Evolutionary conservation across 441 rosid genomes (phyloP).

Genomic region (Arabidopsis lyrata): DNA sequence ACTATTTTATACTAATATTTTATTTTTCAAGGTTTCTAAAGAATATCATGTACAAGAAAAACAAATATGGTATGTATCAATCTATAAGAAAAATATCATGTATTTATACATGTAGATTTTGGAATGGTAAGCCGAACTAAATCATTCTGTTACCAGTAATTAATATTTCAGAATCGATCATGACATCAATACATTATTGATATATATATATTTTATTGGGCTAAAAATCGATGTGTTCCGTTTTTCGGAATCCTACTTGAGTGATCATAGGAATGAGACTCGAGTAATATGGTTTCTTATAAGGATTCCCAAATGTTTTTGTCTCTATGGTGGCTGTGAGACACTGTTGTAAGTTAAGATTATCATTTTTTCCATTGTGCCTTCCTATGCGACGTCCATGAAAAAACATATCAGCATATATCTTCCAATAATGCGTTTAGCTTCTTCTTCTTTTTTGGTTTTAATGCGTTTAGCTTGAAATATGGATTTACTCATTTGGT

Average conservation of each 20-base stretch:
- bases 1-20: background rate
- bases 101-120: background rate
- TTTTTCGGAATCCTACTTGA: background rate
- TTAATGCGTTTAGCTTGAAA: background rate
- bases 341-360: background rate
- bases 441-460: too few species aligned
- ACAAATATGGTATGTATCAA: background rate
- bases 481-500: background rate
- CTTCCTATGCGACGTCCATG: background rate
- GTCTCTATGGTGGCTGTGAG: background rate
- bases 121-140: background rate
- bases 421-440: background rate
- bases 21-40: background rate
- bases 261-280: background rate
- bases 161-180: background rate
- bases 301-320: background rate
- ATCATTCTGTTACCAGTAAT: background rate
- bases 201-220: too few species aligned
- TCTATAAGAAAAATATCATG: background rate
- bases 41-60: background rate
- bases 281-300: background rate
- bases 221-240: background rate
- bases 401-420: background rate
- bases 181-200: too few species aligned
- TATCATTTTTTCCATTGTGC: background rate